These are phyloP conservation scores for Paraconiothyrium brasiliense DNA, from an alignment of 2,329 filamentous ascomycete species.

Conservation along the genomic window DNA sequence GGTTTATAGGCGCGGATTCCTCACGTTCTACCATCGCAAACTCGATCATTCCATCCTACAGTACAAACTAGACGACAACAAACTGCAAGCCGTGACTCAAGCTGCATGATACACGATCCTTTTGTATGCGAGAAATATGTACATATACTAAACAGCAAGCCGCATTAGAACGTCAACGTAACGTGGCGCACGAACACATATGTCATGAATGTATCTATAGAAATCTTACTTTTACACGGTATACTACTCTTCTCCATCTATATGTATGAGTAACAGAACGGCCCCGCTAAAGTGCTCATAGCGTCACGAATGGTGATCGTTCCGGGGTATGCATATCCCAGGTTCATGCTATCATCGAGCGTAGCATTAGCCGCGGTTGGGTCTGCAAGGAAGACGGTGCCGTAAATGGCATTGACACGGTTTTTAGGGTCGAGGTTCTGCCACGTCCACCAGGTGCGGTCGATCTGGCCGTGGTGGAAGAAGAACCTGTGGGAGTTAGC, in stretches of 20 bases:
- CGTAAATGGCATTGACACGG: constrained; percentile 51
- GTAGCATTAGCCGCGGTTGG: constrained; percentile 56
- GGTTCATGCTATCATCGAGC: constrained; percentile 54
- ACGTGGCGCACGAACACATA: too few species aligned
- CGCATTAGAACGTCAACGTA: too few species aligned
- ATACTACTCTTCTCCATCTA: constrained; percentile 19
- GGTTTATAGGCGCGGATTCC: too few species aligned
- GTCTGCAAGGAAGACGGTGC: constrained; percentile 55
- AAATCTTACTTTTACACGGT: not conserved
- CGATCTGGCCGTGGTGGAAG: constrained; percentile 59
- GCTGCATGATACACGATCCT: too few species aligned
- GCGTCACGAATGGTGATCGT: constrained; percentile 50
- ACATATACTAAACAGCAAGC: too few species aligned
- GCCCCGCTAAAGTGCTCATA: constrained; percentile 56
- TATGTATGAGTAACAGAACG: constrained; percentile 59
- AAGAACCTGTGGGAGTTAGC: constrained; percentile 43
- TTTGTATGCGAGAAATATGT: too few species aligned
- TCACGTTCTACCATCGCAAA: too few species aligned
- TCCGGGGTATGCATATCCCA: constrained; percentile 48
- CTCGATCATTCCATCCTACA: too few species aligned
- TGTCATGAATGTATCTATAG: not conserved
- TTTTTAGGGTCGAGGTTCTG: constrained; percentile 54
- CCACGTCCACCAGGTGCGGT: constrained; percentile 61
- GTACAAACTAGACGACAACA: too few species aligned
- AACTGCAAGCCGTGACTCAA: too few species aligned